Conservation (phyloP, 495 filamentous ascomycete genomes). For the Aspergillus diversus region DNA sequence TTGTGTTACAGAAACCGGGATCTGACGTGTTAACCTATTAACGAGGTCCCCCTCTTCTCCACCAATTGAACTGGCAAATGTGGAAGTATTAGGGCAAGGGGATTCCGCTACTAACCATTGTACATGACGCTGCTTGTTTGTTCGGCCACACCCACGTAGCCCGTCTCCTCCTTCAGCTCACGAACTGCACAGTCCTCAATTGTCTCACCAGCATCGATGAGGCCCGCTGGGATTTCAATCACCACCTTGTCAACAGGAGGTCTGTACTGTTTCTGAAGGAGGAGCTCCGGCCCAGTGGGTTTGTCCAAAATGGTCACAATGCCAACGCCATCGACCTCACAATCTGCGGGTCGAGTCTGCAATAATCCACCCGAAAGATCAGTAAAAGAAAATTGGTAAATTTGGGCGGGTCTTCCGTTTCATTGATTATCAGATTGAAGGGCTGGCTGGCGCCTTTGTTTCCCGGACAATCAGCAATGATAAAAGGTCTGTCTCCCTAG, state of each 20-base stretch:
- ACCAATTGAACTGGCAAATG: neutral
- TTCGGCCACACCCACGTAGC: slow-evolving; percentile 73
- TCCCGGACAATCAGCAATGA: neutral
- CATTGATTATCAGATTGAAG: neutral
- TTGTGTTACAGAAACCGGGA: slow-evolving; percentile 87
- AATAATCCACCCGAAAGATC: neutral
- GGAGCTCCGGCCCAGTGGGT: slow-evolving; percentile 68
- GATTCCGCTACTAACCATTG: slow-evolving; percentile 61
- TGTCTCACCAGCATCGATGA: slow-evolving; percentile 82
- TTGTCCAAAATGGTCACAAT: slow-evolving; percentile 87
- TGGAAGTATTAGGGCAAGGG: neutral
- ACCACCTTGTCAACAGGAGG: slow-evolving; percentile 78
- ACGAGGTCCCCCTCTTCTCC: neutral
- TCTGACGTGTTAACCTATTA: slow-evolving; percentile 37
- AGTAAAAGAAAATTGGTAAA: slow-evolving; percentile 10
- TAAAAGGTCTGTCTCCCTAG: neutral
- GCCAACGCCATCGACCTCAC: slow-evolving; percentile 84
- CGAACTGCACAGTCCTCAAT: slow-evolving; percentile 78
- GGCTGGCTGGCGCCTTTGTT: neutral
- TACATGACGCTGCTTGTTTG: slow-evolving; percentile 80
- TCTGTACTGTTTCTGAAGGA: slow-evolving; percentile 87
- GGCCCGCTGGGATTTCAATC: slow-evolving; percentile 84
- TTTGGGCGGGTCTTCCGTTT: neutral
- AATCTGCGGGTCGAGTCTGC: slow-evolving; percentile 65
- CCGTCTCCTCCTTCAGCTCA: slow-evolving; percentile 94